Percentiles rank a stretch among this genome's conserved stretches.
Conservation (phyloP, 2,329 filamentous ascomycete genomes). For the Ophiostoma piceae region DNA sequence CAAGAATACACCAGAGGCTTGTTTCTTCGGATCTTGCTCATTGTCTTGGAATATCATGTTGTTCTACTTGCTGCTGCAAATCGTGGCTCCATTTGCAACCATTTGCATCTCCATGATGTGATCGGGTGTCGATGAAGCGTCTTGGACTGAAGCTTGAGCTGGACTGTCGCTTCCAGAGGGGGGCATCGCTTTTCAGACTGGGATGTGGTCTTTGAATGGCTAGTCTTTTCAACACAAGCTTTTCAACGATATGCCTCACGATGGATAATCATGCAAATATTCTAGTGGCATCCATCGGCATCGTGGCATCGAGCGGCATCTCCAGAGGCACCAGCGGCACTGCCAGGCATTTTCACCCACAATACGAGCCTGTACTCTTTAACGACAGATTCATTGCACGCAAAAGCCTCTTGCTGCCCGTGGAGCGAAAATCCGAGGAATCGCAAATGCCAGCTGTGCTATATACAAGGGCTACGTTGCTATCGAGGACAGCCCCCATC, state of each 20-base stretch:
- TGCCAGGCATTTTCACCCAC: not conserved
- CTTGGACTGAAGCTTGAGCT: slow-evolving; percentile 3
- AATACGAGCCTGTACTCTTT: not conserved
- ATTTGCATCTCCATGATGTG: not conserved
- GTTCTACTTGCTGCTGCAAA: not conserved
- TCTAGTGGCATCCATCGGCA: not conserved
- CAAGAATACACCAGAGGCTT: not conserved
- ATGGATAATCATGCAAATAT: not conserved
- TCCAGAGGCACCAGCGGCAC: not conserved
- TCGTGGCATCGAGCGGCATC: not conserved
- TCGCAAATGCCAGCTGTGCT: not conserved
- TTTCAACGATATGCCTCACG: not conserved
- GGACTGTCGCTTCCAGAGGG: not conserved
- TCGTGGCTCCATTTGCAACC: not conserved
- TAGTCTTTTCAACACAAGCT: not conserved
- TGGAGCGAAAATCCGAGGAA: not conserved
- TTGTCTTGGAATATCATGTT: not conserved
- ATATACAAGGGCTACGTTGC: slow-evolving; percentile 9
- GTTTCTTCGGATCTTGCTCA: not conserved
- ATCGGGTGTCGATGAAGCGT: not conserved
- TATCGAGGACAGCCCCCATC: not conserved
- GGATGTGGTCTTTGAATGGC: not conserved
- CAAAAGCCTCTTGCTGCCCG: not conserved
- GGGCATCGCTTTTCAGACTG: not conserved
- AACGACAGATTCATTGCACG: not conserved